phyloP scores from a whole-genome alignment of 768 basidiomycete species.

The Lentinula aciculospora region DNA sequence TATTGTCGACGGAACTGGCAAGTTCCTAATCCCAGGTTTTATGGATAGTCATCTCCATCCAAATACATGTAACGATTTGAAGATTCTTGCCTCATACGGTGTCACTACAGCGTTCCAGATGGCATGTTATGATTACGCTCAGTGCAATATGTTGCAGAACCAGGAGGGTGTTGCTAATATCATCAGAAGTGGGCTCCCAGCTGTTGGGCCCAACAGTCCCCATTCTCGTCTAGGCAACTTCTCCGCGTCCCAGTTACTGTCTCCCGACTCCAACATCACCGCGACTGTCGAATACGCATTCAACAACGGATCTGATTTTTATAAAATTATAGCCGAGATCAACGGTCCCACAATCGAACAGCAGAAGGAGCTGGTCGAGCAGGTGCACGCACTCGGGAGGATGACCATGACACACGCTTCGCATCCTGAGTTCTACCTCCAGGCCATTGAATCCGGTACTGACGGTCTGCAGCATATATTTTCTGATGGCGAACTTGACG shows the following conservation, averaged over 20 bases:
- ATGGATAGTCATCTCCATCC: conserved; percentile 11
- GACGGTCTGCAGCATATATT: neutral
- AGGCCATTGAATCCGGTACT: neutral
- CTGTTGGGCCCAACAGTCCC: neutral
- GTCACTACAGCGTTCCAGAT: conserved; percentile 6
- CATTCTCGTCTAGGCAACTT: neutral
- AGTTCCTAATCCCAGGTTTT: conserved; percentile 7
- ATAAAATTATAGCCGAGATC: neutral
- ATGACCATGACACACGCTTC: neutral
- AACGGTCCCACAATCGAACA: neutral
- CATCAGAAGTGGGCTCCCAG: neutral
- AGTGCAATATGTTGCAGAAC: conserved; percentile 4
- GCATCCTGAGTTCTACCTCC: too few species aligned
- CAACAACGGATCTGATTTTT: neutral
- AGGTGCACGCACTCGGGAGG: neutral
- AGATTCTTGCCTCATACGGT: conserved; percentile 6
- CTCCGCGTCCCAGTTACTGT: neutral
- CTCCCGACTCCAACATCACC: conserved; percentile 5
- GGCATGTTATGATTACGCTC: neutral
- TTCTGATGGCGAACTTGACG: neutral
- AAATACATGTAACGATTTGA: neutral
- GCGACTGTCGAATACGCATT: neutral
- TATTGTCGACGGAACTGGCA: conserved; percentile 7
- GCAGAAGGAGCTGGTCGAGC: neutral
- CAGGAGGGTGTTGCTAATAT: neutral